These are phyloP conservation scores for Hyphopichia wangnamkhiaoensis DNA, from an alignment of 1,139 yeast genomes.

Conservation along the genomic window DNA sequence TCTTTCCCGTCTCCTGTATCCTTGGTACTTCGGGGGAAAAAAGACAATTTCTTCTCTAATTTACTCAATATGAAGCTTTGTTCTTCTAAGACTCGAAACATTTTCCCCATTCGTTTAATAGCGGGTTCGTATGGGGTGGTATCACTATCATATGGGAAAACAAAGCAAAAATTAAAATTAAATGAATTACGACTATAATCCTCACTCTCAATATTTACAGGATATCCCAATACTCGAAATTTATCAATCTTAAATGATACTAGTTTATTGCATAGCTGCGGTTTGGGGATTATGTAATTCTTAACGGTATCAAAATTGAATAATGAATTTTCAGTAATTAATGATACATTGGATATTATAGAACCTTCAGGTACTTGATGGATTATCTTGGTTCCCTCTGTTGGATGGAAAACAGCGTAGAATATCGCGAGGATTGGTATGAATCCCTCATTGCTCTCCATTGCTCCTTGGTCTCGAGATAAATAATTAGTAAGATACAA, in stretches of 20 bases:
- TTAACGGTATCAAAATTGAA: constrained; percentile 85
- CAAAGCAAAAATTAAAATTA: constrained; percentile 90
- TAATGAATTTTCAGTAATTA: constrained; percentile 33
- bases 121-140: constrained; percentile 86
- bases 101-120: constrained; percentile 77
- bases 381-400: constrained; percentile 92
- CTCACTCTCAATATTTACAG: constrained; percentile 75
- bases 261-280: constrained; percentile 81
- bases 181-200: constrained; percentile 88
- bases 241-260: constrained; percentile 72
- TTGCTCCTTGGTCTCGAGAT: no score
- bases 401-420: constrained; percentile 91
- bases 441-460: constrained; percentile 59
- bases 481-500: no score
- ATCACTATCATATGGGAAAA: constrained; percentile 80
- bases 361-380: constrained; percentile 83
- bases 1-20: neutral
- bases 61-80: constrained; percentile 77
- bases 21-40: constrained; percentile 3
- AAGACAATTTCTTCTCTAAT: constrained; percentile 33
- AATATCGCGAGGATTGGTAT: constrained; percentile 85
- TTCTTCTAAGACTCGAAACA: constrained; percentile 90
- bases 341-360: constrained; percentile 22
- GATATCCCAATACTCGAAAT: constrained; percentile 83
- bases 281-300: constrained; percentile 91